These are phyloP conservation scores for Fusarium multiceps DNA, from an alignment of 2,329 filamentous ascomycete species.

Conservation along the genomic window DNA sequence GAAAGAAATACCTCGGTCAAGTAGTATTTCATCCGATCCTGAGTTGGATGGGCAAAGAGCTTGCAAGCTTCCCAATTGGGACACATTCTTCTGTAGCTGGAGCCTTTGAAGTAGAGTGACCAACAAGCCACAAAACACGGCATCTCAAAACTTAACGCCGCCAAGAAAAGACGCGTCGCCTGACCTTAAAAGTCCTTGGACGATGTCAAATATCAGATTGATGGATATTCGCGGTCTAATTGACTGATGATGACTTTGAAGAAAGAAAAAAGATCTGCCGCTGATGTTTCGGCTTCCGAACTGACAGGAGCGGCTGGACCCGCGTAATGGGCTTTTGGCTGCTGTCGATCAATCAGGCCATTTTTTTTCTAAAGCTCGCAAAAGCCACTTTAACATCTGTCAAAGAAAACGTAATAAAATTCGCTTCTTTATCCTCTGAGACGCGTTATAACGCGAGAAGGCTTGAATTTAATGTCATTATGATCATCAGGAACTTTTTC, in stretches of 20 bases:
- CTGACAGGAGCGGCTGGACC: slow-evolving; percentile 19
- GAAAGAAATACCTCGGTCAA: not conserved
- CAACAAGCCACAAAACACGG: slow-evolving; percentile 21
- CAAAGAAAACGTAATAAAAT: not conserved
- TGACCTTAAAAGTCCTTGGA: slow-evolving; percentile 3
- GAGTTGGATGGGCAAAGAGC: not conserved
- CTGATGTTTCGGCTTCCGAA: slow-evolving; percentile 24
- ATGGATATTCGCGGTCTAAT: not conserved
- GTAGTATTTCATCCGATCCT: not conserved
- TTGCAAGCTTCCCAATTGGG: slow-evolving; percentile 12
- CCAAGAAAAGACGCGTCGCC: slow-evolving; percentile 18
- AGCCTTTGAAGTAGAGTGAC: slow-evolving; percentile 7
- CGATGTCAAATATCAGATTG: not conserved
- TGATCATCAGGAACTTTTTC: slow-evolving; percentile 18
- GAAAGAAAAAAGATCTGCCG: not conserved
- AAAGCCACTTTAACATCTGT: slow-evolving; percentile 3
- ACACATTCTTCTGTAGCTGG: not conserved
- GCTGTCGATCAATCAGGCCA: slow-evolving; percentile 8
- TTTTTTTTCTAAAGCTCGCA: not conserved
- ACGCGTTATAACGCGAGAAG: not conserved
- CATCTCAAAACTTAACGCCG: not conserved
- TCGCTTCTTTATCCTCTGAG: not conserved
- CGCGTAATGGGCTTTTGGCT: slow-evolving; percentile 9
- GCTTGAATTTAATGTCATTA: not conserved
- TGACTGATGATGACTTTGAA: not conserved